Evolutionary conservation across 2,329 filamentous ascomycete genomes (phyloP), one percentile per base, ranked within the genome.

Genomic region (Penicillium palitans): DNA sequence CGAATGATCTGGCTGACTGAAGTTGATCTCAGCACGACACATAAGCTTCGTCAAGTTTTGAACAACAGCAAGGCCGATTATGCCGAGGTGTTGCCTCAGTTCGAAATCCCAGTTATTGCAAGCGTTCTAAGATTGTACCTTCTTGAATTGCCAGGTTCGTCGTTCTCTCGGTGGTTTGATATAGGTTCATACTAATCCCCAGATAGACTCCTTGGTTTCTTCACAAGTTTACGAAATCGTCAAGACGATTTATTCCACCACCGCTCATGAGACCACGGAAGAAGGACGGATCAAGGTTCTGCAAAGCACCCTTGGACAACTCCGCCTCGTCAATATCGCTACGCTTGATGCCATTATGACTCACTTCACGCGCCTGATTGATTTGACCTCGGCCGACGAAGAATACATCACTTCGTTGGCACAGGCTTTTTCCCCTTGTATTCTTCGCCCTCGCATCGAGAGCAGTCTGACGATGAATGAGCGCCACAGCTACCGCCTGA

Each of bases 161-260:
- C 21, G n/a, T 45, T 44, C 12, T 61, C 77, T 62, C 42, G 13
- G 15, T 52, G 41, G 17, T 24, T 41, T 37, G 12, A 48, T 24
- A 19, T 45, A 21, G 42, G 37, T 7, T 15, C 51, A 64, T 50
- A 61, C 52, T 65, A 44, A 61, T 29, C 33, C 19, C 7, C 15
- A n/a, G 19, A 4, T 66, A 95, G 95, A 99, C 77, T 98, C 95
- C n/a, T 84, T 99, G 61, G 93, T 99, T 61, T 98, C 95, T 57
- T 96, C 92, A 41, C 93, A 98, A 74, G 92, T 99, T 58, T 99
- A 99, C 75, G 96, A 99, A 79, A 98, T 99, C 71, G 88, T 99
- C 73, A 93, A 96, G 78, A 98, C 92, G 2, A 96, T 99, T 64
- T 99, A 99, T 80, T 88, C 87, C 47, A 92, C 90, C 15, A 88